Evolutionary conservation across 2,329 filamentous ascomycete species (phyloP).

Genomic region (Aspergillus amoenus): DNA sequence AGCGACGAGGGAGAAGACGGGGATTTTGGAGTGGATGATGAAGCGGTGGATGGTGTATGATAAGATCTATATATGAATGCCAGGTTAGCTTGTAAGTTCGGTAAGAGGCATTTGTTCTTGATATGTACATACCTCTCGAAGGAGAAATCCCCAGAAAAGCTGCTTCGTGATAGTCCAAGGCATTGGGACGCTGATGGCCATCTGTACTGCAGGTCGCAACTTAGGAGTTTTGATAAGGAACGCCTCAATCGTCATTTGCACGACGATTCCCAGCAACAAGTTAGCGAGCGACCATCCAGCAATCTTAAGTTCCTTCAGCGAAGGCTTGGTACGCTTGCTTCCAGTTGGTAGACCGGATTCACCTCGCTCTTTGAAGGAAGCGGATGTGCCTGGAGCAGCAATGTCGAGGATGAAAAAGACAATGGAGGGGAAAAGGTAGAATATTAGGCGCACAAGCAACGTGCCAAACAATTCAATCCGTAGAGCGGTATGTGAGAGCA

Average conservation of each 20-base stretch:
- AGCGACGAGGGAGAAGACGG: slow-evolving; percentile 48
- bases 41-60: slow-evolving; percentile 71
- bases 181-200: slow-evolving; percentile 61
- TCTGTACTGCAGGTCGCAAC: slow-evolving; percentile 55
- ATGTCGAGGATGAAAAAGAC: slow-evolving; percentile 73
- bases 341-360: slow-evolving; percentile 48
- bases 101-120: not conserved
- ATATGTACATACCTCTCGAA: slow-evolving; percentile 55
- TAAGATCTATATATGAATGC: slow-evolving; percentile 22
- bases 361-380: slow-evolving; percentile 68
- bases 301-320: slow-evolving; percentile 49
- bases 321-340: slow-evolving; percentile 37
- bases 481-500: slow-evolving; percentile 72
- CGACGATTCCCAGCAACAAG: slow-evolving; percentile 50
- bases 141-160: slow-evolving; percentile 51
- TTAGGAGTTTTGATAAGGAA: slow-evolving; percentile 54
- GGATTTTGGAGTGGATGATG: slow-evolving; percentile 61
- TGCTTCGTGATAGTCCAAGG: slow-evolving; percentile 62
- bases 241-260: slow-evolving; percentile 59
- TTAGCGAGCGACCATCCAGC: slow-evolving; percentile 57
- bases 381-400: slow-evolving; percentile 66
- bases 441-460: slow-evolving; percentile 63
- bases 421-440: slow-evolving; percentile 72
- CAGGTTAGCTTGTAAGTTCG: not conserved
- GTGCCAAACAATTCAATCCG: slow-evolving; percentile 73